Conservation (phyloP, 2,329 filamentous ascomycete genomes). For the Microdochium bolleyi region DNA sequence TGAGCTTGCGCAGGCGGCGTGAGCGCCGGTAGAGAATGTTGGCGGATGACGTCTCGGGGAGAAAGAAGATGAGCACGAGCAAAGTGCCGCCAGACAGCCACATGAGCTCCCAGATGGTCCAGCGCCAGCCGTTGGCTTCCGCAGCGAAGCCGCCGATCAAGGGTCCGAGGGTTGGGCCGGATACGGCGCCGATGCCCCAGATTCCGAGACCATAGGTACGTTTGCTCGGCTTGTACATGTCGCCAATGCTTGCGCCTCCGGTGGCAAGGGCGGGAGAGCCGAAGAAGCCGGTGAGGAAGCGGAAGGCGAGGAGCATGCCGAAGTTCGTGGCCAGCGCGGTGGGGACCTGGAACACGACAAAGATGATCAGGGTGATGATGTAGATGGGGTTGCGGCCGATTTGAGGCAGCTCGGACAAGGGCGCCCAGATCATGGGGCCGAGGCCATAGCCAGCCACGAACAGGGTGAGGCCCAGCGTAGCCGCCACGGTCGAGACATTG, state of each 20-base stretch:
- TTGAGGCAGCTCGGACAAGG: slow-evolving; percentile 47
- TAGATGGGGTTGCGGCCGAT: slow-evolving; percentile 52
- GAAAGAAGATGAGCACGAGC: slow-evolving; percentile 37
- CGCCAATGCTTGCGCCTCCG: slow-evolving; percentile 16
- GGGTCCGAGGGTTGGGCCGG: slow-evolving; percentile 39
- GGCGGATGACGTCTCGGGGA: slow-evolving; percentile 45
- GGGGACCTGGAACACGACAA: slow-evolving; percentile 45
- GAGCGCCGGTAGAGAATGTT: slow-evolving; percentile 48
- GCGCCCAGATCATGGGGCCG: slow-evolving; percentile 46
- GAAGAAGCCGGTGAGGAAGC: slow-evolving; percentile 42
- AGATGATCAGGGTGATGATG: slow-evolving; percentile 47
- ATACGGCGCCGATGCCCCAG: slow-evolving; percentile 30
- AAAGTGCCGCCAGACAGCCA: slow-evolving; percentile 27
- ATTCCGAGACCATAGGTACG: slow-evolving; percentile 33
- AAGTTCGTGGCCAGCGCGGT: slow-evolving; percentile 46
- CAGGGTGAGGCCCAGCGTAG: slow-evolving; percentile 15
- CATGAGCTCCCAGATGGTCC: slow-evolving; percentile 42
- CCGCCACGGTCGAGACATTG: slow-evolving; percentile 9
- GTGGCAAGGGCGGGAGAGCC: slow-evolving; percentile 19
- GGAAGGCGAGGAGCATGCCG: slow-evolving; percentile 40
- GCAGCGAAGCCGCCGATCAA: slow-evolving; percentile 38
- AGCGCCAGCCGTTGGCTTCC: slow-evolving; percentile 34
- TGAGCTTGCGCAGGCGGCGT: slow-evolving; percentile 32
- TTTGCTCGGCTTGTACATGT: slow-evolving; percentile 23
- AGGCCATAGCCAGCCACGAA: slow-evolving; percentile 14